Evolutionary conservation across 2,329 filamentous ascomycete genomes (phyloP), one percentile per base, ranked within the genome.

Genomic region (Decorospora gaudefroyi): DNA sequence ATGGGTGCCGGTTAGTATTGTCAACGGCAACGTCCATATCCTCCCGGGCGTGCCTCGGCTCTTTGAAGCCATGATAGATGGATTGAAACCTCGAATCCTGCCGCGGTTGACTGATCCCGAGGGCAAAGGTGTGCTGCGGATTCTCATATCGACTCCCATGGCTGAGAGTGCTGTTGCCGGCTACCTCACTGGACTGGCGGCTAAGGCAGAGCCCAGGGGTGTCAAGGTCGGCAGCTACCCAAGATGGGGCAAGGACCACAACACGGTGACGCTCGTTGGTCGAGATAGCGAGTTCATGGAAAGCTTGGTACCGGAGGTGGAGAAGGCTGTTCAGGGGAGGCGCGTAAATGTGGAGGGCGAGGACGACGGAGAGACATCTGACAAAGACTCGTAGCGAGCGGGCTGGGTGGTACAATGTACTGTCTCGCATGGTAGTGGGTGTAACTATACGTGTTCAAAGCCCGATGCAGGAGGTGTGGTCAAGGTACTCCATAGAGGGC

Each of bases 211-310:
- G 67, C 75, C 83, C 1, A 83, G 81, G 62, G 90, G 90, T 3
- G 80, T 97, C 62, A 97, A 97, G 74, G 90, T 97, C 11, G 93
- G 93, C 32, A 95, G 89, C 71, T 97, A 99, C 72, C 93, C 93
- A 23, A 78, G 90, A 42, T 96, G 91, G 90, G 89, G 87, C 4
- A 92, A 89, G 77, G 83, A 83, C 62, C 79, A 79, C 52, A 97
- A 97, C 71, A 93, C 90, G 0, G 90, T 97, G 33, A 96, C 92
- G 8, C 76, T 99, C 39, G 91, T 96, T 11, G 83, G 78, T 11
- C 84, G 83, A 55, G 87, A 96, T 65, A 76, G 80, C 55, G 84
- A 81, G 16, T 92, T 82, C 58, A 80, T 97, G 65, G 89, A 96
- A 67, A 84, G 83, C 36, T 71, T 96, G 50, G 81, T 95, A 10